phyloP scores from a whole-genome alignment of 352 stramenopile genomes.

The Phytophthora meadii region DNA sequence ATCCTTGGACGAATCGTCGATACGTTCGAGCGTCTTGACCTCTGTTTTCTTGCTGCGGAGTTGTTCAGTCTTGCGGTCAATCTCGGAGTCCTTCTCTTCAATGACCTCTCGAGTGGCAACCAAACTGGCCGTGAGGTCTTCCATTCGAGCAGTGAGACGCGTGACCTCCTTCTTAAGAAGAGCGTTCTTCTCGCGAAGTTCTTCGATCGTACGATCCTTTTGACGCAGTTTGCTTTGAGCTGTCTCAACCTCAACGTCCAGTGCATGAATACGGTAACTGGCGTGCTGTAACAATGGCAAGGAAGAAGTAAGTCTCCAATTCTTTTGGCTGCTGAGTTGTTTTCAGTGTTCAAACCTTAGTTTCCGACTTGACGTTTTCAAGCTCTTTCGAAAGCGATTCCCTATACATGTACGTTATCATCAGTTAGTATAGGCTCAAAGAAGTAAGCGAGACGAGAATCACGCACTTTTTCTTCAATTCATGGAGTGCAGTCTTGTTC shows the following conservation, averaged over 20 bases:
- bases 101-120: slow-evolving; percentile 58
- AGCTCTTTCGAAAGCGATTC: slow-evolving; percentile 74
- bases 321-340: too few relatives aligned
- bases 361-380: slow-evolving; percentile 69
- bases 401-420: slow-evolving; percentile 14
- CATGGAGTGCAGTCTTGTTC: slow-evolving; percentile 79
- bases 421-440: background rate
- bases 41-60: slow-evolving; percentile 81
- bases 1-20: slow-evolving; percentile 80
- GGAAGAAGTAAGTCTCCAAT: background rate
- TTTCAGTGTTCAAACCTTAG: slow-evolving; percentile 42
- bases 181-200: slow-evolving; percentile 71
- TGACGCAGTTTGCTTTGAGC: slow-evolving; percentile 77
- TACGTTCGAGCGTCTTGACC: slow-evolving; percentile 77
- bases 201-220: slow-evolving; percentile 75
- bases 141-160: slow-evolving; percentile 52
- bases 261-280: slow-evolving; percentile 73
- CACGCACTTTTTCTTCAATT: slow-evolving; percentile 81
- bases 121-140: slow-evolving; percentile 59
- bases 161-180: slow-evolving; percentile 72
- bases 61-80: slow-evolving; percentile 69
- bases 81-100: slow-evolving; percentile 63
- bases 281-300: slow-evolving; percentile 44
- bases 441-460: background rate
- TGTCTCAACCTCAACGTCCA: slow-evolving; percentile 81